Evolutionary conservation across 164 flowering plant species (phyloP).

Genomic region (Magnolia changhungtana): DNA sequence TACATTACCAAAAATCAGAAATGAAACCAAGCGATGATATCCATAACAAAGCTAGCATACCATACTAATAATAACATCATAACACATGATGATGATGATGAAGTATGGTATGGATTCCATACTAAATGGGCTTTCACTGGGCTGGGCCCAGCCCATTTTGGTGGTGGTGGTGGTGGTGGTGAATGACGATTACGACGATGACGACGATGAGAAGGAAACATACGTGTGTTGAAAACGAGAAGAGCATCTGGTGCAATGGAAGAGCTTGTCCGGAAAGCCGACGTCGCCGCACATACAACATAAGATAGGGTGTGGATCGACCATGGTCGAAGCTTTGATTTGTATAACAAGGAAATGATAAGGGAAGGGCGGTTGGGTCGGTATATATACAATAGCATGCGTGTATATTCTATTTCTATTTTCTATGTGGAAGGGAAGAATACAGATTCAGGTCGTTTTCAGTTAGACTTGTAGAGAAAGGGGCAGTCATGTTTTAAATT

Average conservation of each 20-base stretch:
- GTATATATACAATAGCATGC: conserved; percentile 17
- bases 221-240: conserved; percentile 93
- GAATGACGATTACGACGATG: neutral
- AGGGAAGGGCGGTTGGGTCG: conserved; percentile 32
- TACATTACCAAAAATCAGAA: neutral
- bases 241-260: conserved; percentile 75
- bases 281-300: conserved; percentile 98
- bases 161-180: no score
- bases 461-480: conserved; percentile 16
- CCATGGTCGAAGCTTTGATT: conserved; percentile 42
- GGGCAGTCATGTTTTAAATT: neutral
- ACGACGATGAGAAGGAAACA: conserved; percentile 17
- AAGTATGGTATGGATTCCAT: neutral
- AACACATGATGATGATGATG: neutral
- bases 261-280: conserved; percentile 90
- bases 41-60: neutral
- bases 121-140: no score
- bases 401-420: neutral
- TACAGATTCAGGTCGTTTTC: conserved; percentile 67
- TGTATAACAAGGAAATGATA: conserved; percentile 6
- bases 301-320: conserved; percentile 59
- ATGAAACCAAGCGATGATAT: neutral
- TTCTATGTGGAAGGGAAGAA: conserved; percentile 41
- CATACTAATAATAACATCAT: neutral
- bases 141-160: no score